These are phyloP conservation scores for Ajuga reptans DNA, from an alignment of 305 asterid genomes.

Conservation along the genomic window DNA sequence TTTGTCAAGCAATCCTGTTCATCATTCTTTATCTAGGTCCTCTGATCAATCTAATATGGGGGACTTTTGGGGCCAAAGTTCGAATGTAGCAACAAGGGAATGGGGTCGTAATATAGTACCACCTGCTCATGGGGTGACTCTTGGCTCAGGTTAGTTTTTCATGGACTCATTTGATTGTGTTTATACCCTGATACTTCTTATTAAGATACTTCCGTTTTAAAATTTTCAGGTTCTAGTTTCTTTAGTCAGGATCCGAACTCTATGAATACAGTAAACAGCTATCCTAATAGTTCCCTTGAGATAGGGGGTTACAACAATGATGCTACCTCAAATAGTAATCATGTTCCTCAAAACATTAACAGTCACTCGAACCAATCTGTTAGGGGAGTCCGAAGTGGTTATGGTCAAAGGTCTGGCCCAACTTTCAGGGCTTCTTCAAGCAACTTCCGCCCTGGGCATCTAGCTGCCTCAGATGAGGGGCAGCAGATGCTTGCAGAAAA, in stretches of 20 bases:
- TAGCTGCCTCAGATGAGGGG: conserved; percentile 46
- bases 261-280: conserved; percentile 28
- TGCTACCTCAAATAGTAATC: conserved; percentile 36
- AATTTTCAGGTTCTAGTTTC: conserved; percentile 44
- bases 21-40: conserved; percentile 29
- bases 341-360: conserved; percentile 33
- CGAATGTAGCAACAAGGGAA: conserved; percentile 39
- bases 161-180: conserved; percentile 5
- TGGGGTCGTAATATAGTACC: conserved; percentile 38
- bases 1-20: conserved; percentile 33
- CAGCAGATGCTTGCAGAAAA: conserved; percentile 37
- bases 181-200: neutral
- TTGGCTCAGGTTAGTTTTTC: conserved; percentile 43
- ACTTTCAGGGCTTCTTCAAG: conserved; percentile 49
- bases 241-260: conserved; percentile 40
- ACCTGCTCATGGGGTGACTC: conserved; percentile 42
- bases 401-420: conserved; percentile 44
- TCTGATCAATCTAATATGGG: conserved; percentile 35
- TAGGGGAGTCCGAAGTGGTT: conserved; percentile 49
- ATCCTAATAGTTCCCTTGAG: conserved; percentile 41
- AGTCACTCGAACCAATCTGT: conserved; percentile 32
- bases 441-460: conserved; percentile 39
- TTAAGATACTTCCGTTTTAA: conserved; percentile 18
- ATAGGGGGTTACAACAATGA: conserved; percentile 39
- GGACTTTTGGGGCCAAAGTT: conserved; percentile 43